Evolutionary conservation across 2,329 filamentous ascomycete genomes (phyloP).

Genomic region (Ascochyta rabiei): DNA sequence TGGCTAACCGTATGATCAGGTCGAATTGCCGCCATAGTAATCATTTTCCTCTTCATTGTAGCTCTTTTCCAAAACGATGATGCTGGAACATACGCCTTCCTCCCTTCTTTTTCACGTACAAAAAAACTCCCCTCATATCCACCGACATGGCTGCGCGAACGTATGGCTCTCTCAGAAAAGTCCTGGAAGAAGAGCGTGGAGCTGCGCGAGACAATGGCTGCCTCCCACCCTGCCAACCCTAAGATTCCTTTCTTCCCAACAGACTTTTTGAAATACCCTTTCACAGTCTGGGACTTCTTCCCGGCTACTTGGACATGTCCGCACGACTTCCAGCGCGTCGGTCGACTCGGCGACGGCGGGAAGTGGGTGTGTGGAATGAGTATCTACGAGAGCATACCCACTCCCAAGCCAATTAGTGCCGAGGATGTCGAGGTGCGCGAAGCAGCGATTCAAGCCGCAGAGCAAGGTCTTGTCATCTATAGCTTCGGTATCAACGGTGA

Average conservation of each 20-base stretch:
- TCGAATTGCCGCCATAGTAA: slow-evolving; percentile 27
- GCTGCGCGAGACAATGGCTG: slow-evolving; percentile 36
- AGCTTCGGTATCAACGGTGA: slow-evolving; percentile 45
- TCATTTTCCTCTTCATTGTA: slow-evolving; percentile 35
- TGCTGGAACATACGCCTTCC: slow-evolving; percentile 31
- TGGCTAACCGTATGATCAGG: slow-evolving; percentile 21
- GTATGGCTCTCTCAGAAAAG: slow-evolving; percentile 38
- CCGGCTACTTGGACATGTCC: slow-evolving; percentile 43
- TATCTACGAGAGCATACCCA: slow-evolving; percentile 36
- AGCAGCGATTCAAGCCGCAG: slow-evolving; percentile 16
- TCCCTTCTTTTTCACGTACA: slow-evolving; percentile 26
- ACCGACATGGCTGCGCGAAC: slow-evolving; percentile 35
- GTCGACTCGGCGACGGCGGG: slow-evolving; percentile 41
- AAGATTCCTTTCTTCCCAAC: slow-evolving; percentile 40
- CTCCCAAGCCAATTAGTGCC: slow-evolving; percentile 16
- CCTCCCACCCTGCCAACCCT: slow-evolving; percentile 34
- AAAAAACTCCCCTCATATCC: slow-evolving; percentile 24
- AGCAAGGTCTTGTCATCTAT: slow-evolving; percentile 39
- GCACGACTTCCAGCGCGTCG: slow-evolving; percentile 42
- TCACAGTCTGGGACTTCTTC: slow-evolving; percentile 44
- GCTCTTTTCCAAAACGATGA: slow-evolving; percentile 35
- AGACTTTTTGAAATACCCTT: slow-evolving; percentile 40
- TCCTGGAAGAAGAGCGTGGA: slow-evolving; percentile 39
- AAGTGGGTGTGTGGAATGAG: slow-evolving; percentile 47
- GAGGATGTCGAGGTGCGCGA: slow-evolving; percentile 22